A percentile compares a stretch with the other conserved stretches of the same genome.
phyloP scores from a whole-genome alignment of 768 basidiomycete genomes.

The Pleurotus djamor region DNA sequence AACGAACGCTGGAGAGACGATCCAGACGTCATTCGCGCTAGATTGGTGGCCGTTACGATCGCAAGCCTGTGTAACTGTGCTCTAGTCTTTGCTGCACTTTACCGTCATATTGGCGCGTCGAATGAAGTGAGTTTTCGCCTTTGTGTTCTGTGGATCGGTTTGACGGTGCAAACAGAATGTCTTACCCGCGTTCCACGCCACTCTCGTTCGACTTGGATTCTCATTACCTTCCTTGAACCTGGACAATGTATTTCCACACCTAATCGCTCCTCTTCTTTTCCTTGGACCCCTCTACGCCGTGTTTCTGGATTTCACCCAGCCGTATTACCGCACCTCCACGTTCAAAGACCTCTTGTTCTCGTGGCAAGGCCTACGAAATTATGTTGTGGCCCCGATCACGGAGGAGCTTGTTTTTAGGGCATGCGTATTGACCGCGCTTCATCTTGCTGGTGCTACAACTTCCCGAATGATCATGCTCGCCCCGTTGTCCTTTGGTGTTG shows the following conservation, averaged over 20 bases:
- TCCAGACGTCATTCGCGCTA: conserved; percentile 78
- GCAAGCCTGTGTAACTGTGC: conserved; percentile 61
- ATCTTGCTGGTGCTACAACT: conserved; percentile 57
- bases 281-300: conserved; percentile 71
- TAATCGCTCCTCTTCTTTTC: conserved; percentile 74
- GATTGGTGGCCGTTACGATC: conserved; percentile 64
- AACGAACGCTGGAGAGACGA: conserved; percentile 75
- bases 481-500: conserved; percentile 87
- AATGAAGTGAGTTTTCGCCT: conserved; percentile 13
- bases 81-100: conserved; percentile 45
- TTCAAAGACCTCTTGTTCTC: conserved; percentile 39
- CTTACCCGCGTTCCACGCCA: conserved; percentile 21
- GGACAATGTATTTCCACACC: conserved; percentile 40
- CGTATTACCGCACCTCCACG: conserved; percentile 52
- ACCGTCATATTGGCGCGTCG: conserved; percentile 18
- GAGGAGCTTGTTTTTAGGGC: conserved; percentile 93
- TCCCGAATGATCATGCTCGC: conserved; percentile 71
- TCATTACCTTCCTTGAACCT: conserved; percentile 11
- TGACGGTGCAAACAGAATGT: conserved; percentile 11
- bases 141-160: not conserved
- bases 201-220: conserved; percentile 40
- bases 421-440: conserved; percentile 74
- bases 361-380: conserved; percentile 72
- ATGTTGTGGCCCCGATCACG: conserved; percentile 72
- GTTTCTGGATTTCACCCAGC: conserved; percentile 45